Evolutionary conservation across 805 yeast species (phyloP).

Genomic region (Barnettozyma californica): DNA sequence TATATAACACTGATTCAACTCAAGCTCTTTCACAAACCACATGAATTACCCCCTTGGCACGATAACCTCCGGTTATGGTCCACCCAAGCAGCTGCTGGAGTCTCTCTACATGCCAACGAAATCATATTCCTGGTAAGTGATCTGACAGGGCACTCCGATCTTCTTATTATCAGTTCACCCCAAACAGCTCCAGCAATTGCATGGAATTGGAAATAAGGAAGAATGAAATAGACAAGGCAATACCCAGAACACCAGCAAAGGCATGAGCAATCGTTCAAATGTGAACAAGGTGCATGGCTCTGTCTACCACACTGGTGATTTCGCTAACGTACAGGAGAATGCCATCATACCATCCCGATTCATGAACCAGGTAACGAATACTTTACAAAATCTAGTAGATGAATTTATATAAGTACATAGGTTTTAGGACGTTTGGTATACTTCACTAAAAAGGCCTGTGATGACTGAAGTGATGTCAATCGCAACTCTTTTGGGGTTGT

Average conservation of each 20-base stretch:
- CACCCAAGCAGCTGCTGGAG: slow-evolving; percentile 27
- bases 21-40: slow-evolving; percentile 25
- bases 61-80: slow-evolving; percentile 24
- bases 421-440: slow-evolving; percentile 26
- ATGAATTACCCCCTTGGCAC: slow-evolving; percentile 25
- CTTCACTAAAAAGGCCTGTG: slow-evolving; percentile 25
- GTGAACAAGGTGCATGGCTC: slow-evolving; percentile 24
- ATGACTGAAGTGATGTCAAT: slow-evolving; percentile 24
- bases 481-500: slow-evolving; percentile 26
- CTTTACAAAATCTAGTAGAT: slow-evolving; percentile 25
- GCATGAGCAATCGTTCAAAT: slow-evolving; percentile 27
- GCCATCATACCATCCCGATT: slow-evolving; percentile 17
- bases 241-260: slow-evolving; percentile 24
- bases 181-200: slow-evolving; percentile 27
- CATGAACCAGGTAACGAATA: slow-evolving; percentile 23
- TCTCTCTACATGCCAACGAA: slow-evolving; percentile 28
- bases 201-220: slow-evolving; percentile 23
- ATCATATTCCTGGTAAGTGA: slow-evolving; percentile 25
- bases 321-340: slow-evolving; percentile 16
- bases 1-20: slow-evolving; percentile 22
- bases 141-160: slow-evolving; percentile 23
- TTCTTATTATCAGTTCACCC: slow-evolving; percentile 20
- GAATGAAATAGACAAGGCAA: slow-evolving; percentile 29
- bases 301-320: slow-evolving; percentile 25
- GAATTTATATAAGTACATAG: slow-evolving; percentile 21